Base-by-base conservation (phyloP, 2,329 filamentous ascomycete genomes). In the Alternaria hordeiaustralica region DNA sequence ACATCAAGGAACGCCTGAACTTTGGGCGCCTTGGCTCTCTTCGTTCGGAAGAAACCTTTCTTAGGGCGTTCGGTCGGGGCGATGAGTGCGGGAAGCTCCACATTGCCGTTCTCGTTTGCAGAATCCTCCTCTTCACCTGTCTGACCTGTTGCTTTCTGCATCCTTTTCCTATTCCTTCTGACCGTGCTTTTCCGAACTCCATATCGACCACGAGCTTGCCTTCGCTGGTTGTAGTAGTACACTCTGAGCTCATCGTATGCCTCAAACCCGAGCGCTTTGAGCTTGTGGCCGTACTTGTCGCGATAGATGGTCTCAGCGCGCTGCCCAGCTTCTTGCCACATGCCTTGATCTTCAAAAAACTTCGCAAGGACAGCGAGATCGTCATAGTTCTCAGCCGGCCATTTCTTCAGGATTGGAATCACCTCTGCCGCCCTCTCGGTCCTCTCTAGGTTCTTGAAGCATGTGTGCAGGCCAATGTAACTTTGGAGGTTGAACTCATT, bases 351-450 rank as follows among this genome's bases (percentile, higher is more conserved):
- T 76, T 96, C 93, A 74, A 96, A 97, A 78, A 97, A 88, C 72
- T 92, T 94, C 12, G 93, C 93, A 10, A 97, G 84, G 71, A 93
- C 88, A 28, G 92, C 88, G 43, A 93, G 90, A 43, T 93, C 92
- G 65, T 94, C 90, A 51, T 95, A 89, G 61, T 91, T 89, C 44
- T 88, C 84, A 47, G 89, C 83, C 66, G 96, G 91, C 63, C 89
- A 86, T 55, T 93, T 88, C 41, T 93, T 88, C 11, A 94, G 88
- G 2, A 88, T 88, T 23, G 93, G 86, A 71, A 94, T 96, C 74
- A 89, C 92, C 67, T 92, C 89, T 73, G 95, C 90, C 0, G 94
- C 94, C 41, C 91, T 88, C 30, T 88, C 84, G 20, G 88, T 84
- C 58, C 91, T 85, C 7, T 86, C 87, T 25, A 89, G 81, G 7